Percentiles rank a stretch among this genome's conserved stretches.
Evolutionary conservation across 2,329 filamentous ascomycete genomes (phyloP).

Genomic region (Furcasterigmium sp.): DNA sequence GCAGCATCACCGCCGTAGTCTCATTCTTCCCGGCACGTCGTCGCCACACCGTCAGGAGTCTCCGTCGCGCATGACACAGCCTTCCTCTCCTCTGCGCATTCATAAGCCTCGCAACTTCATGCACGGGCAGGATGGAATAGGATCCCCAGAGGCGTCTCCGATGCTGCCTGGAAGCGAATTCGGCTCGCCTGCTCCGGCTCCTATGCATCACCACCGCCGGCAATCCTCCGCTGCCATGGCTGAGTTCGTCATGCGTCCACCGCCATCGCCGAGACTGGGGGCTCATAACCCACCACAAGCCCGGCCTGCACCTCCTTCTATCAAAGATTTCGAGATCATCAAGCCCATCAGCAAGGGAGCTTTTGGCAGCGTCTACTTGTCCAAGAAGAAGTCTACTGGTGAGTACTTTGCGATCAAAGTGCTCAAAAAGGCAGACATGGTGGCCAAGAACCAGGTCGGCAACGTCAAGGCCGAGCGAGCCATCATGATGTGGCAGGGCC

Average conservation of each 20-base stretch:
- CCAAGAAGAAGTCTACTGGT: constrained; percentile 97
- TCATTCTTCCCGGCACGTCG: constrained; percentile 72
- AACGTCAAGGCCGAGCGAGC: constrained; percentile 98
- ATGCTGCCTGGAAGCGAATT: constrained; percentile 80
- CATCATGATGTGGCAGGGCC: constrained; percentile 99
- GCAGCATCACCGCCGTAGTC: constrained; percentile 80
- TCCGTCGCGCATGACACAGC: constrained; percentile 68
- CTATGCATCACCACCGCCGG: constrained; percentile 67
- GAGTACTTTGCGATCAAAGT: constrained; percentile 99
- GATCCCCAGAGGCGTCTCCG: constrained; percentile 85
- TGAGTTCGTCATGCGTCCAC: constrained; percentile 58
- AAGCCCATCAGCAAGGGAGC: constrained; percentile 99
- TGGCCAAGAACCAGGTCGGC: constrained; percentile 98
- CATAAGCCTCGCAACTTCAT: constrained; percentile 68
- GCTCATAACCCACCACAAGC: constrained; percentile 78
- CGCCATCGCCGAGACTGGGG: constrained; percentile 75
- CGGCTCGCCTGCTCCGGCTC: constrained; percentile 62
- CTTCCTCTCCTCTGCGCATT: constrained; percentile 82
- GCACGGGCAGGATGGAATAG: constrained; percentile 57
- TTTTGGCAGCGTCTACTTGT: constrained; percentile 95
- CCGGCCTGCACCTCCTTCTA: constrained; percentile 85
- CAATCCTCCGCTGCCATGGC: constrained; percentile 90
- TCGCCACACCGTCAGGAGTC: constrained; percentile 86
- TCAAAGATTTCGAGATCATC: constrained; percentile 99
- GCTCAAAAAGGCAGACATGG: constrained; percentile 99